Evolutionary conservation across 768 basidiomycete species (phyloP), one percentile per base, ranked within the genome.

Genomic region (Paxillus ammoniavirescens): DNA sequence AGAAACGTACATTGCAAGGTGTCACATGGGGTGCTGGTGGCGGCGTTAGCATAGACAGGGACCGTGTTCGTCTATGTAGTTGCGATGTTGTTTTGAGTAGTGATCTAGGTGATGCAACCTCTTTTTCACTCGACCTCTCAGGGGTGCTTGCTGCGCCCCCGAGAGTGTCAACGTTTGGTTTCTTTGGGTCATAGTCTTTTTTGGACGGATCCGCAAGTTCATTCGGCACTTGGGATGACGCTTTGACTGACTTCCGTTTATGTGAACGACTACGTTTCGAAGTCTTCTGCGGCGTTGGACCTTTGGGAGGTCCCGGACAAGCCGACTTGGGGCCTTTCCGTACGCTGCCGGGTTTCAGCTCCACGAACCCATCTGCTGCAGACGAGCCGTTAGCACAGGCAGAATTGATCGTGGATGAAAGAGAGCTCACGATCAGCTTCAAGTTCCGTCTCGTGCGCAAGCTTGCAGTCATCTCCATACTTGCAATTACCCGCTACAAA

Each of bases 391-490:
- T 44, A 46, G 44, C 43, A n/a, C 30, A 21, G 15, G 35, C 40
- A 42, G 5, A 14, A 38, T 13, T 2, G 7, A 43, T 15, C 37
- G 18, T 17, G 50, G 8, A 26, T 10, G 44, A 13, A 28, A 38
- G 42, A 0, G 3, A n/a, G 55, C 68, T 55, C 49, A 70, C 70
- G 38, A 47, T 65, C 55, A 4, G 53, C 52, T 21, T 56, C 53
- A 18, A 68, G 42, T 12, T 61, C 61, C 38, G 60, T 70, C 35
- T 70, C 60, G 37, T 72, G 68, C 28, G 64, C 64, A 18, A 72
- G 41, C 52, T 47, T 68, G 36, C 68, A 70, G 50, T 70, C 59
- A 31, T 61, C 49, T 13, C 66, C 70, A 17, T 63, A 23, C 42
- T 53, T 60, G 58, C 68, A 72, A 6, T 60, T 45, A 5, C 68